These are phyloP conservation scores for Xylaria sp. DNA, from an alignment of 2,329 filamentous ascomycete genomes.

Conservation along the genomic window DNA sequence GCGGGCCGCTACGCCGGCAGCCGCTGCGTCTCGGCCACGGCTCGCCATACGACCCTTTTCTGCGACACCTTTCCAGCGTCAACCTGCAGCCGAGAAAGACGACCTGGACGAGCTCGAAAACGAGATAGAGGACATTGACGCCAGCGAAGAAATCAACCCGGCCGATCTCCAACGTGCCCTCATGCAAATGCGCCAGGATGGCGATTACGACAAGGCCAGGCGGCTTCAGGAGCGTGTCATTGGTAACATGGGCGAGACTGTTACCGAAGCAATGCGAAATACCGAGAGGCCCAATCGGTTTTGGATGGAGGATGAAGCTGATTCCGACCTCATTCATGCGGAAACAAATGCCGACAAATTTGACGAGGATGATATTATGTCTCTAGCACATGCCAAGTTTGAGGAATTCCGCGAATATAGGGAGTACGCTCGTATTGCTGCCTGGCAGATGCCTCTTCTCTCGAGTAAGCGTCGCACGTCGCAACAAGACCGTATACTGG, in stretches of 20 bases:
- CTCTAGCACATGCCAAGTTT: slow-evolving; percentile 84
- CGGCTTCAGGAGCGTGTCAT: slow-evolving; percentile 34
- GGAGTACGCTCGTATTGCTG: slow-evolving; percentile 85
- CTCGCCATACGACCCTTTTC: slow-evolving; percentile 47
- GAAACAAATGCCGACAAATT: slow-evolving; percentile 62
- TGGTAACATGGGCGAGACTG: background rate
- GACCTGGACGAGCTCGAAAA: slow-evolving; percentile 38
- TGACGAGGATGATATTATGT: slow-evolving; percentile 84
- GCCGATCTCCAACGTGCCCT: background rate
- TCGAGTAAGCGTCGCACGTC: slow-evolving; percentile 71
- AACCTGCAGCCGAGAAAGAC: slow-evolving; percentile 38
- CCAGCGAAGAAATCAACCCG: slow-evolving; percentile 24
- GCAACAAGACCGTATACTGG: background rate
- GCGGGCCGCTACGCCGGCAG: slow-evolving; percentile 38
- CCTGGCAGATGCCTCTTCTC: slow-evolving; percentile 95
- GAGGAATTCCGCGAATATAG: slow-evolving; percentile 88
- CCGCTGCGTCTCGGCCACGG: slow-evolving; percentile 38
- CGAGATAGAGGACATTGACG: slow-evolving; percentile 25
- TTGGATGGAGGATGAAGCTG: slow-evolving; percentile 47
- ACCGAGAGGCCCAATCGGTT: slow-evolving; percentile 32
- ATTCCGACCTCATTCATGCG: slow-evolving; percentile 44
- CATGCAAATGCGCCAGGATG: background rate
- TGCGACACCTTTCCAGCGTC: slow-evolving; percentile 42
- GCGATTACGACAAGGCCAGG: slow-evolving; percentile 22
- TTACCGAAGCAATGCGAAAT: slow-evolving; percentile 16